phyloP scores from a whole-genome alignment of 495 filamentous ascomycete genomes.

The Talaromyces proteolyticus region DNA sequence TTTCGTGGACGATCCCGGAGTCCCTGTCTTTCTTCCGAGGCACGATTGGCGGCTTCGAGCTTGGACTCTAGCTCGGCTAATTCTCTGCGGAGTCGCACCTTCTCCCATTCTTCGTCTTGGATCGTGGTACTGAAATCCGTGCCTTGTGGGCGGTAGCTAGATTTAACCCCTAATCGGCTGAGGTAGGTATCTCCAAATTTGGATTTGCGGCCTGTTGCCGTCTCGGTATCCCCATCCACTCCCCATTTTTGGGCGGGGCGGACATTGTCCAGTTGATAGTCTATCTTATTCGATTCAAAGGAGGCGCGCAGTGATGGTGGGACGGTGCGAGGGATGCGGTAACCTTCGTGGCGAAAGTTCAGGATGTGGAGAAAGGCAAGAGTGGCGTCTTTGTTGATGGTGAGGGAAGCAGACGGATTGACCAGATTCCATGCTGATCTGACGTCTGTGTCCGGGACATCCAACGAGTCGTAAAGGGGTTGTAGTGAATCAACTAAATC shows the following conservation, averaged over 20 bases:
- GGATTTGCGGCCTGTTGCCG: conserved; percentile 77
- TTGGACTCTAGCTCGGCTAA: conserved; percentile 80
- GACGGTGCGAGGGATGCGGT: conserved; percentile 87
- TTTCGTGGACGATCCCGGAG: conserved; percentile 49
- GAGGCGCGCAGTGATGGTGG: conserved; percentile 82
- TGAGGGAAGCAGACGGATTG: conserved; percentile 71
- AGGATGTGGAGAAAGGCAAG: conserved; percentile 95
- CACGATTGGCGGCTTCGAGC: conserved; percentile 67
- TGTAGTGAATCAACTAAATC: conserved; percentile 79
- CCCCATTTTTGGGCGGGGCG: conserved; percentile 61
- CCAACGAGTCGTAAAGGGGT: conserved; percentile 81
- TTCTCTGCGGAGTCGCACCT: conserved; percentile 89
- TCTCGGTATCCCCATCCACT: conserved; percentile 62
- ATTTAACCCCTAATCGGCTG: conserved; percentile 76
- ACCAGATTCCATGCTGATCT: conserved; percentile 94
- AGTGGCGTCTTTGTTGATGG: conserved; percentile 89
- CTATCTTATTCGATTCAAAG: conserved; percentile 91
- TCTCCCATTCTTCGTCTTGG: conserved; percentile 88
- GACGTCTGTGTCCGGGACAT: conserved; percentile 93
- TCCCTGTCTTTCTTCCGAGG: conserved; percentile 53
- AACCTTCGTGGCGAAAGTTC: conserved; percentile 91
- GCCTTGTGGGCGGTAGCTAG: conserved; percentile 59
- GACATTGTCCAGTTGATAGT: conserved; percentile 82
- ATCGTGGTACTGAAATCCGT: conserved; percentile 82
- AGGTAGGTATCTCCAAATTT: conserved; percentile 98